Evolutionary conservation across 2,329 filamentous ascomycete genomes (phyloP).

Genomic region (Sporothrix pallida): DNA sequence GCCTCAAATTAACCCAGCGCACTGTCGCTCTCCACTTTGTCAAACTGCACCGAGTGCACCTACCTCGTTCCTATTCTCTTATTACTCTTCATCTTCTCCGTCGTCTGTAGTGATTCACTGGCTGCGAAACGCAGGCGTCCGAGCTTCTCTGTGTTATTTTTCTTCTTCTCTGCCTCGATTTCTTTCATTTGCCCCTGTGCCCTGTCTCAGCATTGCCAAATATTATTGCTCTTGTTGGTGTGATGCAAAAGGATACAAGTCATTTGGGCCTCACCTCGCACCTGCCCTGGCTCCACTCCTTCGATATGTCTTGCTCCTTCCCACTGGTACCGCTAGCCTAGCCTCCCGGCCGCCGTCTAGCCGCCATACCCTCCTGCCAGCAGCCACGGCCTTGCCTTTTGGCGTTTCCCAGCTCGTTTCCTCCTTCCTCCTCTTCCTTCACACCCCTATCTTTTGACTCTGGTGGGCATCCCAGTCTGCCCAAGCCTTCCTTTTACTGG

Average conservation of each 20-base stretch:
- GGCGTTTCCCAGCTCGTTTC: slow-evolving; percentile 18
- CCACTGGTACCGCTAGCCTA: slow-evolving; percentile 17
- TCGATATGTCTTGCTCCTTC: slow-evolving; percentile 20
- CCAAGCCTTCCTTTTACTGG: slow-evolving; percentile 13
- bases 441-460: slow-evolving; percentile 1
- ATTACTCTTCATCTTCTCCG: neutral
- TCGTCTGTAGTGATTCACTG: neutral
- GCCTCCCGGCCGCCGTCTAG: slow-evolving; percentile 1
- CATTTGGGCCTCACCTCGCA: slow-evolving; percentile 1
- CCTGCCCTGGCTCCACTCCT: neutral
- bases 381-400: neutral
- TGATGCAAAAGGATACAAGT: neutral
- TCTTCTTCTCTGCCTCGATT: neutral
- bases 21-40: slow-evolving; percentile 20
- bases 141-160: neutral
- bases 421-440: neutral
- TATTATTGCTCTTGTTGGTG: neutral
- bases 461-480: neutral
- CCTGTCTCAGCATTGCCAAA: neutral
- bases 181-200: neutral
- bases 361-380: slow-evolving; percentile 18
- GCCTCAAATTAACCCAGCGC: slow-evolving; percentile 24
- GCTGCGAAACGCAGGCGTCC: neutral
- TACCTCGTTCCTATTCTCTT: neutral
- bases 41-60: neutral